Conservation (phyloP, 345 rosid species). For the Citropsis articulata region DNA sequence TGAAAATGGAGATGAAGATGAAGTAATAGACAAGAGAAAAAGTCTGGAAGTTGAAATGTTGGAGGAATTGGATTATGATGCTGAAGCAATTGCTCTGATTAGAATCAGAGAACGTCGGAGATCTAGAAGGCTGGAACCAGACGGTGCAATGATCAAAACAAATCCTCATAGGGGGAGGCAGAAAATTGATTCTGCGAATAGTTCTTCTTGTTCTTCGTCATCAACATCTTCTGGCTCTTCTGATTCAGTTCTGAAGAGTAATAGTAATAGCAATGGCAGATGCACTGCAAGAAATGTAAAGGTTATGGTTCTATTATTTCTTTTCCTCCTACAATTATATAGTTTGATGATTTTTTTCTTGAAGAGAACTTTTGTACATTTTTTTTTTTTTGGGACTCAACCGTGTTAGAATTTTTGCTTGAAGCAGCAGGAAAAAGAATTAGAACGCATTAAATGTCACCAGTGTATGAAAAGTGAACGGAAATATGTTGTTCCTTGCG, state of each 20-base stretch:
- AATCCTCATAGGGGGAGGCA: constrained; percentile 8
- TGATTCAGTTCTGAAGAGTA: constrained; percentile 21
- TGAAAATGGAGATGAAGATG: constrained; percentile 10
- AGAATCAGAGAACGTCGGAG: constrained; percentile 23
- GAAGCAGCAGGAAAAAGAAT: constrained; percentile 30
- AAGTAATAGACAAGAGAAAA: neutral
- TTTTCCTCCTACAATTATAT: neutral
- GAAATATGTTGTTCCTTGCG: constrained; percentile 51
- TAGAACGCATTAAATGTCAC: constrained; percentile 46
- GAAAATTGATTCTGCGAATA: constrained; percentile 7
- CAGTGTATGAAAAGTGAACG: constrained; percentile 68
- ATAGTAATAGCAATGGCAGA: constrained; percentile 17
- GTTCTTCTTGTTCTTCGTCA: constrained; percentile 18
- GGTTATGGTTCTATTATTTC: constrained; percentile 12
- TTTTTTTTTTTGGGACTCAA: neutral
- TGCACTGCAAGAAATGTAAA: constrained; percentile 16
- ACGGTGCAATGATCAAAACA: neutral
- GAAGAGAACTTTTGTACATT: neutral
- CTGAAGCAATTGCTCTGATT: constrained; percentile 21
- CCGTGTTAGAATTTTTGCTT: constrained; percentile 17
- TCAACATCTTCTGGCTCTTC: constrained; percentile 21
- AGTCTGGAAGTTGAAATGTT: constrained; percentile 7
- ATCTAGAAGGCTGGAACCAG: neutral
- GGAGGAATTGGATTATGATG: constrained; percentile 20
- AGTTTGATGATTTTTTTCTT: neutral